Evolutionary conservation across 1,284 basidiomycete species (phyloP), one percentile per base, ranked within the genome.

Genomic region (Malassezia slooffiae): DNA sequence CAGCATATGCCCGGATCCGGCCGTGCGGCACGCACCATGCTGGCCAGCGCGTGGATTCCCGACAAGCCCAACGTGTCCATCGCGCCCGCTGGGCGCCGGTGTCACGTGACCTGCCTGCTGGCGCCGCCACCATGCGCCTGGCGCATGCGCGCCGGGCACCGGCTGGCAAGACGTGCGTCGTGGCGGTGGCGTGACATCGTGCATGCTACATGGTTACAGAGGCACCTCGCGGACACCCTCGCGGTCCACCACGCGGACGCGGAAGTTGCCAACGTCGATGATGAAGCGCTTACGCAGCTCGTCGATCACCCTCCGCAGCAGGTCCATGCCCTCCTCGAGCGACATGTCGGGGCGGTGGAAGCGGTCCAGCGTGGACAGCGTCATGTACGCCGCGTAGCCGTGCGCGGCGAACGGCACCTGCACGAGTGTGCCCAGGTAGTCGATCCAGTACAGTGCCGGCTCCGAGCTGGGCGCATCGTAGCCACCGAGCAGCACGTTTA

Each of bases 341-440:
- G 77, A 70, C 36, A 81, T 85, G 44, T 85, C 80, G 0, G 87
- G 88, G 62, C 85, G 76, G 64, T 90, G 87, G 39, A 62, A 67
- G 13, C 64, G 76, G 67, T 97, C 91, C 52, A 97, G 77, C 62
- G 90, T 85, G 77, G 83, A 82, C 60, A 96, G 74, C 16, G 80
- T 82, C 70, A 97, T 91, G 73, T 90, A 91, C 49, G 82, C 79
- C 28, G 88, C 91, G 68, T 96, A 90, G 1, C 91, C 93, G 69
- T 96, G 91, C 0, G 89, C 89, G 6, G 81, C 90, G 70, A 90
- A 97, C 0, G 90, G 89, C 5, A 96, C 84, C 38, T 81, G 78
- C 2, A 81, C 79, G 62, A 85, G 76, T 7, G 91, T 93, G 28
- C 91, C 91, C 33, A 93, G 77, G 70, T 93, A 89, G 73, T 97